Conservation (phyloP, 2,329 filamentous ascomycete genomes). For the Chlorencoelia australis region DNA sequence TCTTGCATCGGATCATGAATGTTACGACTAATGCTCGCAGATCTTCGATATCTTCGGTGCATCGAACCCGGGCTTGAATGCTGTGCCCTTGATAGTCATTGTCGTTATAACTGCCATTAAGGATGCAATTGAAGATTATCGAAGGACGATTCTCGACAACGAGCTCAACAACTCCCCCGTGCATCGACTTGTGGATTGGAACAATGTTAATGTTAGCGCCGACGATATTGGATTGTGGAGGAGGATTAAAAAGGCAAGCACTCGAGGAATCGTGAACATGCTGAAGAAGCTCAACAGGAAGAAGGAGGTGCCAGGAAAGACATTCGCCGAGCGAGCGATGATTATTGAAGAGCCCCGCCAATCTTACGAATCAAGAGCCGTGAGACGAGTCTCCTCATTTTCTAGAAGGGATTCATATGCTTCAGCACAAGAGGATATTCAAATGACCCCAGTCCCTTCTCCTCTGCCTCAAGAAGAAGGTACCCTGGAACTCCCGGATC, state of each 20-base stretch:
- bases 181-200: constrained; percentile 78
- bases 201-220: constrained; percentile 85
- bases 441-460: constrained; percentile 91
- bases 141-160: constrained; percentile 81
- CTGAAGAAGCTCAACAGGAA: constrained; percentile 42
- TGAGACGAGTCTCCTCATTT: constrained; percentile 17
- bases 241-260: constrained; percentile 78
- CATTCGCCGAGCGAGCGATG: constrained; percentile 14
- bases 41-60: constrained; percentile 95
- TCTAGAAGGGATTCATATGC: constrained; percentile 37
- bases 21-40: constrained; percentile 38
- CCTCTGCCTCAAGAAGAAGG: constrained; percentile 46
- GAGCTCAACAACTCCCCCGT: constrained; percentile 95
- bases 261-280: constrained; percentile 13
- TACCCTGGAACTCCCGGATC: constrained; percentile 19
- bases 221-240: constrained; percentile 83
- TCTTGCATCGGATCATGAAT: not conserved
- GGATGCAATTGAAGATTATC: constrained; percentile 91
- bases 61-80: constrained; percentile 77
- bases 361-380: constrained; percentile 52
- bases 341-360: constrained; percentile 21
- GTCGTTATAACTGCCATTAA: constrained; percentile 81
- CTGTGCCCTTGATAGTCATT: constrained; percentile 89
- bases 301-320: constrained; percentile 31
- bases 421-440: constrained; percentile 62